phyloP scores from a whole-genome alignment of 78 protist genomes.

The Dictyostelium brefeldianum region DNA sequence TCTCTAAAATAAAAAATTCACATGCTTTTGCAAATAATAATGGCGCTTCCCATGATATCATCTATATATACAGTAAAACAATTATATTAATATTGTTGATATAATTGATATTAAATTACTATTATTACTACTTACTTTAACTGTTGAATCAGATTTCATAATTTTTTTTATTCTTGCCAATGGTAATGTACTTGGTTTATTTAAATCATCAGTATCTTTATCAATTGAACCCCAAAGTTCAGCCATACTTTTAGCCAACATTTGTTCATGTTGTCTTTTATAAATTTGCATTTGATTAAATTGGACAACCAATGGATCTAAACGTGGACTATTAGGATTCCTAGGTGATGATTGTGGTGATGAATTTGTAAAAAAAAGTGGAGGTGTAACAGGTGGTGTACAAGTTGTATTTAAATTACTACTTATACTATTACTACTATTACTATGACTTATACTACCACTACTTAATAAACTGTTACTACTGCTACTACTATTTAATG shows the following conservation, averaged over 20 bases:
- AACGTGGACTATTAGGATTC: slow-evolving; percentile 41
- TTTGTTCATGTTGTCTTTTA: slow-evolving; percentile 41
- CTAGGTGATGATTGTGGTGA: slow-evolving; percentile 54
- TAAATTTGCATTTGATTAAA: background rate
- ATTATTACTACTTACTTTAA: slow-evolving; percentile 79
- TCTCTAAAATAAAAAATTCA: slow-evolving; percentile 92
- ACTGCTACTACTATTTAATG: background rate
- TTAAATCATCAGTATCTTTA: slow-evolving; percentile 7
- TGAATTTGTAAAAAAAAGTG: background rate
- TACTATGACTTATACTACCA: background rate
- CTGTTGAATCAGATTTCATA: slow-evolving; percentile 88
- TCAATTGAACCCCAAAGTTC: background rate
- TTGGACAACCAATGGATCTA: background rate
- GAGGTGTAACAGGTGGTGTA: slow-evolving; percentile 65
- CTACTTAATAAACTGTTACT: background rate
- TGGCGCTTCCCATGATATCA: slow-evolving; percentile 80
- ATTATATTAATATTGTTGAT: no score
- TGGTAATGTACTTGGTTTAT: slow-evolving; percentile 61
- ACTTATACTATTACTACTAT: background rate
- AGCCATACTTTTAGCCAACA: background rate
- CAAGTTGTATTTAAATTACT: background rate
- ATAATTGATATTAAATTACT: no score
- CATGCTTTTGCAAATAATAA: slow-evolving; percentile 91
- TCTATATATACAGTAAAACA: no score
- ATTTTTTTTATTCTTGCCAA: slow-evolving; percentile 91